phyloP scores from a whole-genome alignment of 2,329 filamentous ascomycete species.

The Neurospora sp. region DNA sequence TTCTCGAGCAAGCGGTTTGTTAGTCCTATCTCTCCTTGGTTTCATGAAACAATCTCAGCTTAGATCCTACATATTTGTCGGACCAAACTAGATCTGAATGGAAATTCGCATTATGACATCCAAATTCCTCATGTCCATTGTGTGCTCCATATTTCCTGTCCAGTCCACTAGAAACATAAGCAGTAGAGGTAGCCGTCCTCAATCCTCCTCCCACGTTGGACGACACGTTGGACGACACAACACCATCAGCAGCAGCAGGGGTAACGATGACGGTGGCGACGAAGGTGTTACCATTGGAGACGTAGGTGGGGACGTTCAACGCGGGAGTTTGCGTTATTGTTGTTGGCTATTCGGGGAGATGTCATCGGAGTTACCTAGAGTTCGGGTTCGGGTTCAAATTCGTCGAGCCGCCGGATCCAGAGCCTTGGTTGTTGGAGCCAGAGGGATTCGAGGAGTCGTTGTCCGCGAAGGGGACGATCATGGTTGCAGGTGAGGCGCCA shows the following conservation, averaged over 20 bases:
- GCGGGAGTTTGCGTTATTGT: no score
- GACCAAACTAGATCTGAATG: neutral
- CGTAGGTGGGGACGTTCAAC: neutral
- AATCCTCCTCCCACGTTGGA: neutral
- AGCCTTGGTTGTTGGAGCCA: neutral
- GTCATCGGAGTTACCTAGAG: neutral
- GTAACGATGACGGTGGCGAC: neutral
- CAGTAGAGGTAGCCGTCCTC: neutral
- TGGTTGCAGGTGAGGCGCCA: neutral
- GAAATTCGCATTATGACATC: neutral
- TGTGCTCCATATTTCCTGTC: no score
- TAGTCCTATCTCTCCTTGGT: neutral
- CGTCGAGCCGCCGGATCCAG: neutral
- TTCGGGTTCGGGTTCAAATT: neutral
- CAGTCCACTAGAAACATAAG: neutral
- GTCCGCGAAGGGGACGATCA: neutral
- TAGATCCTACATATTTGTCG: neutral
- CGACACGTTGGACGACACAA: neutral
- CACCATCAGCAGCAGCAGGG: neutral
- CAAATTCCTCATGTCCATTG: neutral
- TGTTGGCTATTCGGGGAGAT: no score
- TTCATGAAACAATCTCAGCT: neutral
- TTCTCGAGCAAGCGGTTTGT: neutral
- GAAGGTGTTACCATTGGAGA: neutral
- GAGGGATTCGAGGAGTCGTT: neutral